phyloP scores from a whole-genome alignment of 345 rosid genomes.

The Noccaea bulbosa region DNA sequence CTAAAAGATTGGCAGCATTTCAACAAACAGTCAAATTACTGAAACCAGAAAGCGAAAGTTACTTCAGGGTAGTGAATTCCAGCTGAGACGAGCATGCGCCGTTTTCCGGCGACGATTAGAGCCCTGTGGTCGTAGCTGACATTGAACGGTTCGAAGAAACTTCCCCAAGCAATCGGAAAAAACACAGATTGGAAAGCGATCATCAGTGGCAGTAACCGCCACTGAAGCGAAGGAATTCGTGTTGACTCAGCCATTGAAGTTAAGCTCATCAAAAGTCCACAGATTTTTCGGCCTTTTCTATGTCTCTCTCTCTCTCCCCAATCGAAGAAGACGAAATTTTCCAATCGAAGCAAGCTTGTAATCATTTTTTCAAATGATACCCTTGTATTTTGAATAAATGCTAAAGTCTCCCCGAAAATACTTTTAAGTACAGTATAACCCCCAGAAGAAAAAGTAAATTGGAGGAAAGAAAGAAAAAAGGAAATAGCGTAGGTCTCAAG shows the following conservation, averaged over 20 bases:
- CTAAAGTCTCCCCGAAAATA: not conserved
- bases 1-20: conserved; percentile 7
- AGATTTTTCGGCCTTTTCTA: not conserved
- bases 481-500: too few species aligned
- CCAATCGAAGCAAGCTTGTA: not conserved
- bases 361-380: not conserved
- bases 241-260: conserved; percentile 39
- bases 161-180: conserved; percentile 44
- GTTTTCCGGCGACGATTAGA: conserved; percentile 74
- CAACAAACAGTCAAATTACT: conserved; percentile 2
- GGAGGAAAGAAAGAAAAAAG: too few species aligned
- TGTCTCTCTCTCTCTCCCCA: not conserved
- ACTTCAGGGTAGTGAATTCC: conserved; percentile 97
- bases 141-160: conserved; percentile 81
- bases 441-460: not conserved
- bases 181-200: conserved; percentile 1
- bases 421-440: not conserved
- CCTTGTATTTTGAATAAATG: not conserved
- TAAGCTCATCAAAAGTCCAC: conserved; percentile 30
- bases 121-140: conserved; percentile 94
- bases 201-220: conserved; percentile 20
- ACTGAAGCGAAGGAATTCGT: conserved; percentile 22
- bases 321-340: too few species aligned
- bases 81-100: conserved; percentile 89
- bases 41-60: conserved; percentile 2